These are phyloP conservation scores for Debaryomyces subglobosus DNA, from an alignment of 1,139 yeast species.

Conservation along the genomic window DNA sequence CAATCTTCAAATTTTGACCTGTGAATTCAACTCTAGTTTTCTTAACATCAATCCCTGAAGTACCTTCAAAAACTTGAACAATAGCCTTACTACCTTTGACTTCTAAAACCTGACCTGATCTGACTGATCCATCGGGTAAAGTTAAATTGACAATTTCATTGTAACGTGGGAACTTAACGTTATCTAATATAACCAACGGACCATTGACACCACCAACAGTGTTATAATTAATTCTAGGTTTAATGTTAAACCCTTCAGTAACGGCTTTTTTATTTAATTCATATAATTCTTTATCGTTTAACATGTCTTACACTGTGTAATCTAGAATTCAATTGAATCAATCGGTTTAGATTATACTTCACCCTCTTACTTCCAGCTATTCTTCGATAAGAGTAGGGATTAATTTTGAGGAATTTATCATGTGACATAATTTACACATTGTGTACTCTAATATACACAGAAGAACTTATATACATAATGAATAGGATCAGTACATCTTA, in stretches of 20 bases:
- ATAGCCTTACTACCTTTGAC: constrained; percentile 96
- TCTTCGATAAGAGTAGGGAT: constrained; percentile 12
- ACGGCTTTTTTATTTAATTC: constrained; percentile 91
- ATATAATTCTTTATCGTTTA: constrained; percentile 60
- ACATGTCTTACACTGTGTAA: constrained; percentile 22
- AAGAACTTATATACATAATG: constrained; percentile 1
- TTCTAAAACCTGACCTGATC: constrained; percentile 98
- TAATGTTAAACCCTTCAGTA: constrained; percentile 84
- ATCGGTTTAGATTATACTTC: neutral
- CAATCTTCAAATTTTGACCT: constrained; percentile 87
- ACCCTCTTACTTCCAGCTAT: constrained; percentile 1
- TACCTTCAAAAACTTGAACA: constrained; percentile 98
- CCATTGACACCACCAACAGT: constrained; percentile 99
- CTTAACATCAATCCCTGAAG: constrained; percentile 96
- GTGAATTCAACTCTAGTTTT: constrained; percentile 97
- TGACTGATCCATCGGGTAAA: constrained; percentile 87
- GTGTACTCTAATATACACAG: constrained; percentile 11
- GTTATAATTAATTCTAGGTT: constrained; percentile 89
- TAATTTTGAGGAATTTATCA: constrained; percentile 7
- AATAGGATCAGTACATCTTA: constrained; percentile 23
- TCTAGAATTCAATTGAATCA: constrained; percentile 5
- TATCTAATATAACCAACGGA: constrained; percentile 93
- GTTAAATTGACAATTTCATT: constrained; percentile 96
- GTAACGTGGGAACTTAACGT: constrained; percentile 94
- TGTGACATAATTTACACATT: constrained; percentile 11